Base-by-base conservation (phyloP, 2,329 filamentous ascomycete genomes). In the Exophiala alcalophila region DNA sequence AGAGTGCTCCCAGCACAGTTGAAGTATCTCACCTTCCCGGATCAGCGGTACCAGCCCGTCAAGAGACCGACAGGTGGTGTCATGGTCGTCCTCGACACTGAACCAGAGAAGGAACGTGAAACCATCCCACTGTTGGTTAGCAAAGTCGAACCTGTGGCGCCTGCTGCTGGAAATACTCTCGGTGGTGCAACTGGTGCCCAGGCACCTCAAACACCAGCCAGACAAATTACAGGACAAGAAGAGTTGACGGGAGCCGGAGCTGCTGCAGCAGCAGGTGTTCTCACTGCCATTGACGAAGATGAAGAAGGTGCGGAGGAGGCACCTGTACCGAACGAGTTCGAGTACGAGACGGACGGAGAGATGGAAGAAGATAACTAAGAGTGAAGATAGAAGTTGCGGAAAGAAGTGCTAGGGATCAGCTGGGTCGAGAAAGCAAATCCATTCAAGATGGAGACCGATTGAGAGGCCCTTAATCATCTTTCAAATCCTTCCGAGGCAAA, bases 51-150 rank as follows among this genome's bases (percentile, higher is more conserved):
- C 68, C 87, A 86, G 74, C 91, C 92, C 24, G 90, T 97, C 52
- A 87, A 86, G 71, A 83, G 94, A 80, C 58, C 94, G 85, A 97
- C 91, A 28, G 91, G 92, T 54, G 92, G 92, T 54, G 88, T 94
- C 25, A 81, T 97, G 23, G 77, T 98, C n/a, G 80, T 98, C 15
- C 76, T 86, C 42, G 92, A 98, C 63, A 89, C 83, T 10, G 77
- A 83, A 53, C 85, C 89, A 1, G 78, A 81, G 1, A 84, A 94
- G 63, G 68, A 81, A 33, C 94, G 94, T 64, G 72, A 81, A 12
- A 76, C 92, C 5, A 77, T 98, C 33, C 92, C 97, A 64, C 81
- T 97, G 65, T 95, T 94, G 71, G 79, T 94, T 28, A 92, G 90
- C 76, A 95, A 94, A 61, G 67, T 55, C 45, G 65, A 67, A 35